Evolutionary conservation across 495 filamentous ascomycete species (phyloP).

Genomic region (Hypoxylon trugodes): DNA sequence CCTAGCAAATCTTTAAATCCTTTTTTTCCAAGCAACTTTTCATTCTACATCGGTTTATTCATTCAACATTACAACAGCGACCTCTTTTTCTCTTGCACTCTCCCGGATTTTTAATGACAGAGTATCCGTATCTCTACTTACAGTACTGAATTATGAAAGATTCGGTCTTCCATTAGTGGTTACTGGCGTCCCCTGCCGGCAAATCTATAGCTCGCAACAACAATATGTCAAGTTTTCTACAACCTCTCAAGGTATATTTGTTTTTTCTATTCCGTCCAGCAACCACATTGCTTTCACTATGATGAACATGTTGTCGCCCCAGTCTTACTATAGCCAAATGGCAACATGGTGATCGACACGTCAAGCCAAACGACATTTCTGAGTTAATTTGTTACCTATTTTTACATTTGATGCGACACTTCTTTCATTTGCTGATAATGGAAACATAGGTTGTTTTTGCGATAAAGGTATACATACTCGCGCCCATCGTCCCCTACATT

Average conservation of each 20-base stretch:
- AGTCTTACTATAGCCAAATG: constrained; percentile 76
- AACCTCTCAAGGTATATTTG: constrained; percentile 41
- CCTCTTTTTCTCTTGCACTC: too few relatives aligned
- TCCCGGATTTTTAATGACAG: too few relatives aligned
- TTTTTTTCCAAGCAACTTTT: too few relatives aligned
- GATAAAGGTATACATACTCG: constrained; percentile 14
- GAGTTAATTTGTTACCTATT: constrained; percentile 52
- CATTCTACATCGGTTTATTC: too few relatives aligned
- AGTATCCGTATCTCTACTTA: too few relatives aligned
- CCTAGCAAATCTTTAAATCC: constrained; percentile 27
- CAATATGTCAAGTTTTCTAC: too few relatives aligned
- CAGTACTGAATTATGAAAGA: too few relatives aligned
- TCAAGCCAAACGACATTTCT: constrained; percentile 92
- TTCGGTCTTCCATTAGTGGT: neutral
- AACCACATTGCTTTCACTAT: constrained; percentile 60
- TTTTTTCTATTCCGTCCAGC: constrained; percentile 35
- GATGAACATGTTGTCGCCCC: constrained; percentile 95
- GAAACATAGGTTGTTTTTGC: constrained; percentile 3
- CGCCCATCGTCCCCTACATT: neutral
- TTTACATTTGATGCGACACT: constrained; percentile 3
- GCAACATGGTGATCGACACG: constrained; percentile 86
- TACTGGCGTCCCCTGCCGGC: too few relatives aligned
- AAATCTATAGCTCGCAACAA: too few relatives aligned
- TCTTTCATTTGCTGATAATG: constrained; percentile 15
- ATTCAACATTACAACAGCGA: too few relatives aligned